A percentile compares a stretch with the other conserved stretches of the same genome.
These are phyloP conservation scores for Entomortierella lignicola DNA, from an alignment of 192 early-diverging fungal genomes.

Conservation along the genomic window DNA sequence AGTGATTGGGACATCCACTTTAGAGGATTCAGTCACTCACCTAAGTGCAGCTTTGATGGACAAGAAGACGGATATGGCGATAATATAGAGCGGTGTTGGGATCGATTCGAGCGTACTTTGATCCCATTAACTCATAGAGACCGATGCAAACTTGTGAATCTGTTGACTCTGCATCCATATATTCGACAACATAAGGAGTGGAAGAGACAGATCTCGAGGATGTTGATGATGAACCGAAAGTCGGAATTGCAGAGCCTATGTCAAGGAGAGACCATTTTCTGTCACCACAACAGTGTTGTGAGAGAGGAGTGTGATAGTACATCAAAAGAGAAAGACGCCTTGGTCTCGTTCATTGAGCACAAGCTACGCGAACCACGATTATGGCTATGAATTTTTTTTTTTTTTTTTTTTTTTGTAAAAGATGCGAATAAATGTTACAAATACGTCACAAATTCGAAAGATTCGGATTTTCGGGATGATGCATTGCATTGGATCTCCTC, in stretches of 20 bases:
- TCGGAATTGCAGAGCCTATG: slow-evolving; percentile 37
- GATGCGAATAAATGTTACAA: too few relatives aligned
- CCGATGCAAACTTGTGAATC: slow-evolving; percentile 13
- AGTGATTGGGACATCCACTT: slow-evolving; percentile 23
- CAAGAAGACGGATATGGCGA: not conserved
- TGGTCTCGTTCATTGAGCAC: not conserved
- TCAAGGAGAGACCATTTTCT: not conserved
- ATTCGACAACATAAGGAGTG: not conserved
- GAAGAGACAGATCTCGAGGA: slow-evolving; percentile 21
- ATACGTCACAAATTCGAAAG: not conserved
- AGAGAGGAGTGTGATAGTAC: too few relatives aligned
- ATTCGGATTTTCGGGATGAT: not conserved
- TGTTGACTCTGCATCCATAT: slow-evolving; percentile 32
- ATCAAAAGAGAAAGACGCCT: not conserved
- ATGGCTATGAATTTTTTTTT: not conserved
- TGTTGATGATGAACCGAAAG: slow-evolving; percentile 37
- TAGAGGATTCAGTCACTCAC: not conserved
- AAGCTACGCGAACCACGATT: not conserved
- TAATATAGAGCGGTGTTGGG: not conserved
- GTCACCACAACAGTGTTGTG: not conserved
- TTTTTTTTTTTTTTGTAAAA: too few relatives aligned
- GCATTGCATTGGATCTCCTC: not conserved
- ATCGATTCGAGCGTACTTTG: slow-evolving; percentile 2
- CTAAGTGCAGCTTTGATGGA: not conserved
- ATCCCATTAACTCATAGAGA: slow-evolving; percentile 19